A percentile compares a stretch with the other conserved stretches of the same genome.
These are phyloP conservation scores for Citrullus amarus DNA, from an alignment of 306 rosid genomes.

Conservation along the genomic window DNA sequence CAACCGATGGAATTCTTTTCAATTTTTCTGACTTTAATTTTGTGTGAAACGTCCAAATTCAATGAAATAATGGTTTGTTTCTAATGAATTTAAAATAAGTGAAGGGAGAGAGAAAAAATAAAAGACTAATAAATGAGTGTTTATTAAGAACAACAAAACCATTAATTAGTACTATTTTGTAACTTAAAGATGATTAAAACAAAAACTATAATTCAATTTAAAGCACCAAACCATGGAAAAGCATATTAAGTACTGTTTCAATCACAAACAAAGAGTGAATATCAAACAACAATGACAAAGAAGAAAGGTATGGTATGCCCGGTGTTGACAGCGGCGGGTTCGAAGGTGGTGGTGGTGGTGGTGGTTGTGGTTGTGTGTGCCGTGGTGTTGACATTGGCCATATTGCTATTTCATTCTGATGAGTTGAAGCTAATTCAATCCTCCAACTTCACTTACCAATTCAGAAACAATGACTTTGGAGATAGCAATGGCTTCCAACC, in stretches of 20 bases:
- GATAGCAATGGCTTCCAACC: slow-evolving; percentile 22
- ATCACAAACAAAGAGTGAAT: not conserved
- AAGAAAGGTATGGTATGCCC: slow-evolving; percentile 5
- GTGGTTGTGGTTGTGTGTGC: not conserved
- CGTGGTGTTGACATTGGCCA: slow-evolving; percentile 10
- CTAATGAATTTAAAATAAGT: not conserved
- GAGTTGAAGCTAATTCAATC: slow-evolving; percentile 14
- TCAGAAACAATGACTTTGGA: not conserved
- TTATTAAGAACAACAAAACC: not conserved
- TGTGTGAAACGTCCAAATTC: not conserved
- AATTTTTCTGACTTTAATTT: not conserved
- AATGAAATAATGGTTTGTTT: not conserved
- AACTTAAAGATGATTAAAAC: not conserved
- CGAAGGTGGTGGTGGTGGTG: not conserved
- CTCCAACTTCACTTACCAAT: not conserved
- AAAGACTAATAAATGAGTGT: not conserved
- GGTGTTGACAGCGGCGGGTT: not conserved
- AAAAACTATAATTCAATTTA: not conserved
- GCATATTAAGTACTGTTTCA: not conserved
- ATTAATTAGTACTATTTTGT: not conserved
- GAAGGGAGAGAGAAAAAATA: not conserved
- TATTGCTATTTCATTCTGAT: slow-evolving; percentile 1
- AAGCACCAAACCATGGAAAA: not conserved
- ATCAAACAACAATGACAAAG: slow-evolving; percentile 11
- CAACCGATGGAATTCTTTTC: not conserved